phyloP scores from a whole-genome alignment of 192 early-diverging fungal species.

The Allomyces arbusculus region DNA sequence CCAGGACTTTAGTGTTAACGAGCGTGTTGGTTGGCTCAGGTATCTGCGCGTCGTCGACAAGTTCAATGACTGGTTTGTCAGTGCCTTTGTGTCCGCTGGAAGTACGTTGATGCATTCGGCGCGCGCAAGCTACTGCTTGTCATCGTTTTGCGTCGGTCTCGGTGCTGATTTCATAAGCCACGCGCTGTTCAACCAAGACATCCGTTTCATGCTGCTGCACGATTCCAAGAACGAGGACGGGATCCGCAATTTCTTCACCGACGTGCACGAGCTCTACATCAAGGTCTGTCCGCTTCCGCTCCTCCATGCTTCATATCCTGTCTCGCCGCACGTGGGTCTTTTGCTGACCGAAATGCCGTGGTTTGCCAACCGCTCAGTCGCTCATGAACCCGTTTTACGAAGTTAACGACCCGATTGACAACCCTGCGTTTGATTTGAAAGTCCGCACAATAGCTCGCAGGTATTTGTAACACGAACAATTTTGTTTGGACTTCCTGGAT shows the following conservation, averaged over 20 bases:
- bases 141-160: background rate
- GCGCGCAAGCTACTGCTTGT: background rate
- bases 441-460: slow-evolving; percentile 17
- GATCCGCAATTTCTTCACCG: slow-evolving; percentile 62
- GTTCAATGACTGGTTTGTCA: slow-evolving; percentile 85
- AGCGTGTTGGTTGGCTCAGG: slow-evolving; percentile 17
- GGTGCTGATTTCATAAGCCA: background rate
- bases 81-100: slow-evolving; percentile 76
- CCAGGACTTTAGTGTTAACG: background rate
- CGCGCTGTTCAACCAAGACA: slow-evolving; percentile 18
- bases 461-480: too few relatives aligned
- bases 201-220: slow-evolving; percentile 63
- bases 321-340: background rate
- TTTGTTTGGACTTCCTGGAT: too few relatives aligned
- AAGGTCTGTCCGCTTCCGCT: slow-evolving; percentile 41
- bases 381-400: slow-evolving; percentile 84
- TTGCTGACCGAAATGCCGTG: slow-evolving; percentile 5
- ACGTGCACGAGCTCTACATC: slow-evolving; percentile 66
- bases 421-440: slow-evolving; percentile 56
- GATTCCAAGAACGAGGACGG: slow-evolving; percentile 54
- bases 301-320: background rate
- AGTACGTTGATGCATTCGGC: slow-evolving; percentile 21
- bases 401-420: slow-evolving; percentile 56
- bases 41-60: slow-evolving; percentile 85
- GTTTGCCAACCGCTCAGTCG: slow-evolving; percentile 25